A percentile compares a stretch with the other conserved stretches of the same genome.
phyloP scores from a whole-genome alignment of 2,329 filamentous ascomycete genomes.

The Phaeosphaeriaceae sp. region DNA sequence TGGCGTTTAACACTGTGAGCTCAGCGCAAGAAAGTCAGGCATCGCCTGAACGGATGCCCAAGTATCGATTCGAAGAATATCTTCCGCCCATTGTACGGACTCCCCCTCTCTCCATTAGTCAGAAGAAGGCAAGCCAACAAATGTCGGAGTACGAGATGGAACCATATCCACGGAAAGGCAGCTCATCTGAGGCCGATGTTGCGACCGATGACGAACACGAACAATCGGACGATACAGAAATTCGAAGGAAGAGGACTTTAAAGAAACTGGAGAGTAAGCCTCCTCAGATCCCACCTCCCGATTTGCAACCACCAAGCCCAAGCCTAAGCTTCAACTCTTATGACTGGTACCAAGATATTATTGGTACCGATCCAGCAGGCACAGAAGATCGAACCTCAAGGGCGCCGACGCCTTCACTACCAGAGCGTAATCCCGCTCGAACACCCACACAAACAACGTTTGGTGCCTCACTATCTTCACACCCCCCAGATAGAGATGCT shows the following conservation, averaged over 20 bases:
- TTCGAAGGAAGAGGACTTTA: constrained; percentile 12
- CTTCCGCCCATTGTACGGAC: constrained; percentile 19
- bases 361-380: constrained; percentile 20
- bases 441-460: constrained; percentile 19
- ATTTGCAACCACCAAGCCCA: constrained; percentile 28
- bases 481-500: constrained; percentile 7
- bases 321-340: constrained; percentile 34
- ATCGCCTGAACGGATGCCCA: constrained; percentile 24
- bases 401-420: constrained; percentile 6
- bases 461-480: constrained; percentile 8
- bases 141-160: constrained; percentile 27
- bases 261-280: constrained; percentile 18
- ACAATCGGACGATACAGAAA: constrained; percentile 3
- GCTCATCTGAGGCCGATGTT: constrained; percentile 5
- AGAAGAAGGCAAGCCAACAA: constrained; percentile 9
- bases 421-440: constrained; percentile 13
- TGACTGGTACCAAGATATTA: constrained; percentile 38
- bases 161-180: constrained; percentile 17
- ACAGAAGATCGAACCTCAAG: constrained; percentile 2
- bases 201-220: constrained; percentile 10
- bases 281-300: constrained; percentile 22
- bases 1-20: constrained; percentile 24
- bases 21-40: constrained; percentile 5
- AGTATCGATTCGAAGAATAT: constrained; percentile 33
- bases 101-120: constrained; percentile 12